Conservation (phyloP, 805 yeast genomes). For the Cyberlindnera japonica region DNA sequence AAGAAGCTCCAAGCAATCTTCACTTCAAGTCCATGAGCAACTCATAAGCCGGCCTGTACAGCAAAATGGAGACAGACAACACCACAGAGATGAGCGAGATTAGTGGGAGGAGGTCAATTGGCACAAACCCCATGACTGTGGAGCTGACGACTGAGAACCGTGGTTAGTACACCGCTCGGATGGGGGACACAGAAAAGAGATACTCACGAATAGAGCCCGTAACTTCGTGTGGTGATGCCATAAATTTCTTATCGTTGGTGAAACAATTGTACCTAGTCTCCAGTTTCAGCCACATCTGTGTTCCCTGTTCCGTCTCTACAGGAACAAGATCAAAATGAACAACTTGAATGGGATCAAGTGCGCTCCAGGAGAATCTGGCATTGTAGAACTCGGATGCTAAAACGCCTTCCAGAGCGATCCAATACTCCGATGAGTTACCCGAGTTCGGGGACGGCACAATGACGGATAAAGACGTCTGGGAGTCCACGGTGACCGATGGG, state of each 20-base stretch:
- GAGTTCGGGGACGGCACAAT: conserved; percentile 9
- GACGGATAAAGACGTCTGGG: not conserved
- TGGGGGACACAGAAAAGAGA: not conserved
- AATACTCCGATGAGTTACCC: not conserved
- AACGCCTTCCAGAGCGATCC: conserved; percentile 8
- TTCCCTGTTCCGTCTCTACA: conserved; percentile 4
- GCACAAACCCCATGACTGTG: conserved; percentile 6
- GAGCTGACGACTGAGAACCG: conserved; percentile 6
- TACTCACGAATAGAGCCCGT: conserved; percentile 13
- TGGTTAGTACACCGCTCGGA: too few relatives aligned
- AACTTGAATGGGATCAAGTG: conserved; percentile 22
- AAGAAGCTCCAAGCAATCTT: not conserved
- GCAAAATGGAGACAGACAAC: not conserved
- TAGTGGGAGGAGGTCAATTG: conserved; percentile 8
- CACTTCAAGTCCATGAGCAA: conserved; percentile 5
- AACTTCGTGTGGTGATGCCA: conserved; percentile 7
- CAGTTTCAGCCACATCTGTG: conserved; percentile 7
- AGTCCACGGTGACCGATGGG: conserved; percentile 5
- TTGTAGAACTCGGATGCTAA: conserved; percentile 8
- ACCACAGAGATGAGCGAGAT: conserved; percentile 3
- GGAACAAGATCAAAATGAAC: conserved; percentile 13
- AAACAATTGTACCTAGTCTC: conserved; percentile 16
- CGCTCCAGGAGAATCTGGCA: conserved; percentile 25
- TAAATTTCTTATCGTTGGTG: conserved; percentile 12
- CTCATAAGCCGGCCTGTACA: not conserved